Percentiles rank a stretch among this genome's conserved stretches.
Conservation (phyloP, 1,139 yeast genomes). For the Lodderomyces oxycetoniae region DNA sequence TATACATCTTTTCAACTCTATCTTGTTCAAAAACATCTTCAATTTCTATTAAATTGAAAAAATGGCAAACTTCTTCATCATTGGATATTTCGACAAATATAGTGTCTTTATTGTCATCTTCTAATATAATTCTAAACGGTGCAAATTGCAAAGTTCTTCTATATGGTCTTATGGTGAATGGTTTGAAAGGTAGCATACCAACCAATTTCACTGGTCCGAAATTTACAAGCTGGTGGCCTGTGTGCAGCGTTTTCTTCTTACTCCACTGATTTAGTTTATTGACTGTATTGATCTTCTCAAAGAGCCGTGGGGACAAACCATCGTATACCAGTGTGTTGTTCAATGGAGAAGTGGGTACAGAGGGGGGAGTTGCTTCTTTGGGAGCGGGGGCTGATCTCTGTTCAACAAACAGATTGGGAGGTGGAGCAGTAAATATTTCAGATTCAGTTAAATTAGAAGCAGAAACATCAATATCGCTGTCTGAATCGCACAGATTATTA, state of each 20-base stretch:
- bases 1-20: slow-evolving; percentile 5
- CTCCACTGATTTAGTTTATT: neutral
- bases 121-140: slow-evolving; percentile 21
- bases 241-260: too few species aligned
- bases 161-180: slow-evolving; percentile 28
- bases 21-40: slow-evolving; percentile 21
- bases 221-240: neutral
- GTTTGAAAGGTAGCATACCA: slow-evolving; percentile 6
- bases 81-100: slow-evolving; percentile 24
- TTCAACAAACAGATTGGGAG: too few species aligned
- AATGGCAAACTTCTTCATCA: slow-evolving; percentile 25
- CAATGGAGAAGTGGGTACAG: too few species aligned
- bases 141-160: slow-evolving; percentile 27
- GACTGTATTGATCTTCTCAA: too few species aligned
- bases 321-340: too few species aligned
- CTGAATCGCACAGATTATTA: too few species aligned
- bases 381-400: too few species aligned
- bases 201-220: neutral
- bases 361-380: too few species aligned
- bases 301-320: too few species aligned
- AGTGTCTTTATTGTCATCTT: slow-evolving; percentile 10
- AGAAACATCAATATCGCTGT: neutral
- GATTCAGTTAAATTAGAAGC: too few species aligned
- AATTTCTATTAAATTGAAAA: slow-evolving; percentile 25
- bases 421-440: too few species aligned